Percentiles rank a stretch among this genome's conserved stretches.
These are phyloP conservation scores for Paecilomyces niveus DNA, from an alignment of 2,329 filamentous ascomycete species.

Conservation along the genomic window DNA sequence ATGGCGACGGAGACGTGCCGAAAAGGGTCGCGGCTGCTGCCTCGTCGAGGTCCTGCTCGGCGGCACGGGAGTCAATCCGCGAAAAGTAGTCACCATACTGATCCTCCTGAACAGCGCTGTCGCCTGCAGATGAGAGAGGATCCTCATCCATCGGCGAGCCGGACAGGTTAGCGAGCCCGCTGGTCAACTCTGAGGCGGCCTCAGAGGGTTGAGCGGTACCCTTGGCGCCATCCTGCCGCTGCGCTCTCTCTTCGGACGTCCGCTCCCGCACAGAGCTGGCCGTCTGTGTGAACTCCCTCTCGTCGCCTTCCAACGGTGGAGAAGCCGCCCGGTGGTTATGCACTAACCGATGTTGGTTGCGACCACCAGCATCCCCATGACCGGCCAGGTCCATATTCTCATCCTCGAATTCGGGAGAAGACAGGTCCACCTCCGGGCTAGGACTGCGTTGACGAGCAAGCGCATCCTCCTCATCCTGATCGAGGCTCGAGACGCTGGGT, in stretches of 20 bases:
- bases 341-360: conserved; percentile 51
- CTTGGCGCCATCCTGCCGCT: conserved; percentile 15
- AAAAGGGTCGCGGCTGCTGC: conserved; percentile 29
- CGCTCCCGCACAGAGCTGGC: conserved; percentile 71
- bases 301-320: conserved; percentile 85
- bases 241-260: conserved; percentile 32
- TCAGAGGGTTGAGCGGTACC: conserved; percentile 34
- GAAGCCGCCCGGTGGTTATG: conserved; percentile 68
- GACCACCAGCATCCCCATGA: conserved; percentile 55
- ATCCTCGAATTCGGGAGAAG: conserved; percentile 77
- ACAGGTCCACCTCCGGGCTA: conserved; percentile 89
- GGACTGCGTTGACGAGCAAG: conserved; percentile 61
- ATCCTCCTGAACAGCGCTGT: conserved; percentile 21
- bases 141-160: conserved; percentile 25
- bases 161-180: conserved; percentile 19
- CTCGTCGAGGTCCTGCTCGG: conserved; percentile 25
- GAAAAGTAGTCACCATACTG: conserved; percentile 31
- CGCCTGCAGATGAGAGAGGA: conserved; percentile 20
- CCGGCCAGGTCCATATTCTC: conserved; percentile 47
- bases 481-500: conserved; percentile 70
- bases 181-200: conserved; percentile 16
- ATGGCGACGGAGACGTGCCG: conserved; percentile 36
- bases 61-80: conserved; percentile 16
- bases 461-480: conserved; percentile 64
- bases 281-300: conserved; percentile 94